A percentile compares a stretch with the other conserved stretches of the same genome.
Conservation (phyloP, 768 basidiomycete species). For the Mrakia hoshinonis region DNA sequence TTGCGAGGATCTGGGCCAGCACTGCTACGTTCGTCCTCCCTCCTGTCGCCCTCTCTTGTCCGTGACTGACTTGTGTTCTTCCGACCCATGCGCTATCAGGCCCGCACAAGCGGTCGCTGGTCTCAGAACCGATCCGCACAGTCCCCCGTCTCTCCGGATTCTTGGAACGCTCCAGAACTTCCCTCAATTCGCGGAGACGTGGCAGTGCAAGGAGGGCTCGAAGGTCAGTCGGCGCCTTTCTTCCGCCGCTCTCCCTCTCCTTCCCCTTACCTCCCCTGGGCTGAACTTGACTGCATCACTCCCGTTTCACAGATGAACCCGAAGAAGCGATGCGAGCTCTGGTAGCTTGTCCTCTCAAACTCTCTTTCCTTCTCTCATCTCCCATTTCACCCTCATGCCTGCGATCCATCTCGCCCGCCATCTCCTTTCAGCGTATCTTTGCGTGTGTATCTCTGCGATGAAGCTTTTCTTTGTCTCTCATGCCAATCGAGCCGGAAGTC, state of each 20-base stretch:
- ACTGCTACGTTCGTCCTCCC: background rate
- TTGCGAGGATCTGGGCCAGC: constrained; percentile 52
- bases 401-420: constrained; percentile 36
- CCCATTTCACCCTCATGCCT: constrained; percentile 31
- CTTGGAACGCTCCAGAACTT: constrained; percentile 82
- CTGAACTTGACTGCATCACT: background rate
- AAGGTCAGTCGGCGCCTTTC: constrained; percentile 53
- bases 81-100: background rate
- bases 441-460: too few species aligned
- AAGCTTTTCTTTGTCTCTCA: too few species aligned
- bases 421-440: constrained; percentile 30
- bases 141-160: constrained; percentile 56
- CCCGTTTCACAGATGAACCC: constrained; percentile 71
- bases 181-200: constrained; percentile 78
- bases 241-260: background rate
- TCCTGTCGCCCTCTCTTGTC: background rate
- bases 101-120: constrained; percentile 49
- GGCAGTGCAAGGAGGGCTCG: constrained; percentile 65
- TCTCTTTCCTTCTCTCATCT: background rate
- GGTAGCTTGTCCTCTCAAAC: constrained; percentile 43
- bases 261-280: too few species aligned
- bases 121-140: constrained; percentile 80
- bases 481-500: too few species aligned
- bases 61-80: background rate
- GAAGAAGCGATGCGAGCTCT: constrained; percentile 71